Base-by-base conservation (phyloP, 2,329 filamentous ascomycete genomes). In the Claviceps purpurea region DNA sequence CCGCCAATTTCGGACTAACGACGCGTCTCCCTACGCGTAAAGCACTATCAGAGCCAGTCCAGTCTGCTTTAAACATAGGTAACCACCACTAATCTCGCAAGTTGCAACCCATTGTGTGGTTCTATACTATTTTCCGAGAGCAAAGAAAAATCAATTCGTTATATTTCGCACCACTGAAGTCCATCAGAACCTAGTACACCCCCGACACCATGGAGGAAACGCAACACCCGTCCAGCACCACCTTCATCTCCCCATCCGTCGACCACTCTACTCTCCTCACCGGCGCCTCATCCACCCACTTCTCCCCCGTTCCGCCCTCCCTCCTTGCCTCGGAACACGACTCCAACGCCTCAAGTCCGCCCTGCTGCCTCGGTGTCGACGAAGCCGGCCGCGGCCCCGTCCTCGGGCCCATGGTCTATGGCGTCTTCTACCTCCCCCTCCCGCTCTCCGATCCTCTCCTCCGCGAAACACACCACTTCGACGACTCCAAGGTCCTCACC, bases 321-420 rank as follows among this genome's bases (percentile, higher is more conserved):
- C 78, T 89, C 50, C 75, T 75, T 22, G 18, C 52, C 2, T 66
- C 74, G 1, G 57, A 70, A 49, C 56, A 62, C n/a, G 22, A 41
- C 8, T 18, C 22, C 14, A 16, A 24, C 22, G 14, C 18, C 10
- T 22, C 40, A 18, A 10, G n/a, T 7, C 59, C 61, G 2, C 61
- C 64, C 45, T 93, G 87, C 68, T 84, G 86, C 20, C 76, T 97
- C 22, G 91, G 91, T 56, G 85, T 97, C 49, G 91, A 97, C 67
- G 91, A 97, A 73, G 91, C 91, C 59, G 91, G 91, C 46, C 82
- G 91, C 62, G 91, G 91, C 1, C 91, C 91, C 24, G 91, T 96
- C n/a, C 78, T 97, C 13, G 91, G 87, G 59, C 84, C 74, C 60
- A 84, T 86, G 82, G 81, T 85, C 60, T 86, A 86, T 71, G 79